Conservation (phyloP, 495 filamentous ascomycete genomes). For the Annulohypoxylon stygium region DNA sequence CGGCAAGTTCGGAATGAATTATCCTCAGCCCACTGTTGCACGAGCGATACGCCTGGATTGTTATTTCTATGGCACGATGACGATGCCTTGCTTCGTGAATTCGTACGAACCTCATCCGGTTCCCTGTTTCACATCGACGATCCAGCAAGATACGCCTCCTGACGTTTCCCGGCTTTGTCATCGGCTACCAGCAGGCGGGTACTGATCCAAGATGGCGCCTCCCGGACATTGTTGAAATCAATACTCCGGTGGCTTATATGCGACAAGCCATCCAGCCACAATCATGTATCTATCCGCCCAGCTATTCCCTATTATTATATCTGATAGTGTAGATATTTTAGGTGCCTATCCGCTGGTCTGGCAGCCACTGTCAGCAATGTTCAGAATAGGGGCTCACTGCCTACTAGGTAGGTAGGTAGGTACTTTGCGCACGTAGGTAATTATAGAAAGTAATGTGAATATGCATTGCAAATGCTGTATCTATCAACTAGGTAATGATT, state of each 20-base stretch:
- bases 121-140: constrained; percentile 25
- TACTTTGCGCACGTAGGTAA: neutral
- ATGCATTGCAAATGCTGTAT: neutral
- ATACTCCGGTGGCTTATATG: neutral
- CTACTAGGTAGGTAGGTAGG: too few relatives aligned
- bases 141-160: constrained; percentile 9
- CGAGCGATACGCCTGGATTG: constrained; percentile 24
- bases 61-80: neutral
- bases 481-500: neutral
- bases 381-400: neutral
- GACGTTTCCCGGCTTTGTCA: neutral
- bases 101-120: constrained; percentile 20
- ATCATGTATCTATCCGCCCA: neutral
- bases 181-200: constrained; percentile 4
- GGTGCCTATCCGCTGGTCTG: neutral
- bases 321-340: neutral
- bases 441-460: neutral
- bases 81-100: constrained; percentile 18
- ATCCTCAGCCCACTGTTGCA: constrained; percentile 25
- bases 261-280: neutral
- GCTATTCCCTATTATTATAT: neutral
- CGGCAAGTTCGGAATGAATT: neutral
- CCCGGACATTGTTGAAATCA: neutral
- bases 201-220: constrained; percentile 1
- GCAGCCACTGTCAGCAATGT: neutral